Conservation (phyloP, 306 rosid species). For the Hippophae rhamnoides region DNA sequence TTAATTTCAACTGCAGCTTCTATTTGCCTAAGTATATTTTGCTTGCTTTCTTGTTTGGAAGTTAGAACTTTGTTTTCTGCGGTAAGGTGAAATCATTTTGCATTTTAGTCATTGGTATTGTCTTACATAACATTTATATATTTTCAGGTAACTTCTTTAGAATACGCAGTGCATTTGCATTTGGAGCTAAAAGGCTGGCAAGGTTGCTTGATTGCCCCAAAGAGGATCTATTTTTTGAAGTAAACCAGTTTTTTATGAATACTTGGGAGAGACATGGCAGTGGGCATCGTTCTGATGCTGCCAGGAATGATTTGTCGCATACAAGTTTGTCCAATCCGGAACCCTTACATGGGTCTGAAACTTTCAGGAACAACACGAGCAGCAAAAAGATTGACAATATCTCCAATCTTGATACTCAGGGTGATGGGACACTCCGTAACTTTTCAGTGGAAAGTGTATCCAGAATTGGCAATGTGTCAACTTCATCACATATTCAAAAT, state of each 20-base stretch:
- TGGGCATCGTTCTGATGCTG: slow-evolving; percentile 96
- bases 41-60: background rate
- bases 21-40: background rate
- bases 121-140: slow-evolving; percentile 1
- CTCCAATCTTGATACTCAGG: slow-evolving; percentile 38
- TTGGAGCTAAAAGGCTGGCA: slow-evolving; percentile 85
- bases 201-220: slow-evolving; percentile 81
- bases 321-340: slow-evolving; percentile 45
- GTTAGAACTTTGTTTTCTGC: background rate
- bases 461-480: slow-evolving; percentile 35
- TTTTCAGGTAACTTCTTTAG: slow-evolving; percentile 91
- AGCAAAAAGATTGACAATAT: slow-evolving; percentile 34
- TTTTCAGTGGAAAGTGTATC: slow-evolving; percentile 34
- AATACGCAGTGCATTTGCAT: slow-evolving; percentile 96
- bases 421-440: slow-evolving; percentile 30
- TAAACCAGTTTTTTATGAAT: slow-evolving; percentile 84
- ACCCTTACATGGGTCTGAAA: slow-evolving; percentile 42
- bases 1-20: background rate
- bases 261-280: slow-evolving; percentile 98
- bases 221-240: slow-evolving; percentile 60
- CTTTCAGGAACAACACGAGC: slow-evolving; percentile 31
- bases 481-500: slow-evolving; percentile 34
- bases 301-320: slow-evolving; percentile 42
- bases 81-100: background rate
- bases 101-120: slow-evolving; percentile 13